Conservation (phyloP, 176 grass and related monocot species). For the Aegilops bicornis region DNA sequence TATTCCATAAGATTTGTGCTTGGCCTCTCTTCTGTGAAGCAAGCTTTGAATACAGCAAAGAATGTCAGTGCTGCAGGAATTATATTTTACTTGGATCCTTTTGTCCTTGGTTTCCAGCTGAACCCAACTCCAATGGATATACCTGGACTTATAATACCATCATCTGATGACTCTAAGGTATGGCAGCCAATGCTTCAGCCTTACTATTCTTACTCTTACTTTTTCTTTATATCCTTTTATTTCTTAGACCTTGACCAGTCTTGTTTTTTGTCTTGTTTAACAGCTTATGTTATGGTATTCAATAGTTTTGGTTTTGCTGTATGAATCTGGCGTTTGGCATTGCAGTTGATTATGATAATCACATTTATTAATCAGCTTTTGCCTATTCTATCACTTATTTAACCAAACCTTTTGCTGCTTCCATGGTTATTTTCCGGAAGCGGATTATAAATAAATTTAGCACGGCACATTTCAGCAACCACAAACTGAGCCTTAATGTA, state of each 20-base stretch:
- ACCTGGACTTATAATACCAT: slow-evolving; percentile 94
- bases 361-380: not conserved
- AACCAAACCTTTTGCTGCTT: not conserved
- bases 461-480: not conserved
- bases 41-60: slow-evolving; percentile 82
- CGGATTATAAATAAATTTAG: not conserved
- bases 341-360: not conserved
- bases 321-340: not conserved
- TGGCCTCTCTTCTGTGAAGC: slow-evolving; percentile 94
- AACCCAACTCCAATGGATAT: slow-evolving; percentile 96
- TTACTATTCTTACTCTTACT: not conserved
- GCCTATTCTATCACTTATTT: not conserved
- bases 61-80: slow-evolving; percentile 82
- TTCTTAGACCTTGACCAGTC: not conserved
- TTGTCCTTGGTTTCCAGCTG: slow-evolving; percentile 94
- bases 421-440: not conserved
- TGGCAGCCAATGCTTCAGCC: not conserved
- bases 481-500: not conserved
- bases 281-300: slow-evolving; percentile 8
- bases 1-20: slow-evolving; percentile 98
- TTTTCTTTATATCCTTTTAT: not conserved
- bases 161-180: slow-evolving; percentile 97
- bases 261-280: not conserved
- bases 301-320: not conserved
- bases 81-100: slow-evolving; percentile 98